These are phyloP conservation scores for Simplicillium aogashimaense DNA, from an alignment of 2,329 filamentous ascomycete species.

Conservation along the genomic window DNA sequence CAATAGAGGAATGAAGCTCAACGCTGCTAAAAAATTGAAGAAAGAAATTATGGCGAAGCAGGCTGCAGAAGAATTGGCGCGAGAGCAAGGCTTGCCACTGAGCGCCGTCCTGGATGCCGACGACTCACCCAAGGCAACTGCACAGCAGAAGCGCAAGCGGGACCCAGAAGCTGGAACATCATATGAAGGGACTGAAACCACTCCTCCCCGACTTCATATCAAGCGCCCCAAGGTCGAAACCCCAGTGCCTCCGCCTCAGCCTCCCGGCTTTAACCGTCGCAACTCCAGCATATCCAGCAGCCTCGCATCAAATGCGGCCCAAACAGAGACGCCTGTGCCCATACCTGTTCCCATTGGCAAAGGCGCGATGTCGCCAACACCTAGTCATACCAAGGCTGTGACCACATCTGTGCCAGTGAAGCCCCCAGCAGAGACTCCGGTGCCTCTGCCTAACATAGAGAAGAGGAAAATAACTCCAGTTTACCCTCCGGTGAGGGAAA, in stretches of 20 bases:
- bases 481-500: conserved; percentile 17
- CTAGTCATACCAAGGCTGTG: conserved; percentile 12
- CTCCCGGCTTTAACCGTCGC: conserved; percentile 18
- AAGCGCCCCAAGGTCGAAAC: conserved; percentile 50
- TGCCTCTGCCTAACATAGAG: conserved; percentile 24
- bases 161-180: conserved; percentile 21
- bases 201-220: conserved; percentile 25
- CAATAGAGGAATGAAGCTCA: conserved; percentile 68
- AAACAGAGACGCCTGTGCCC: conserved; percentile 32
- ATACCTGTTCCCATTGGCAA: conserved; percentile 22
- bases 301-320: conserved; percentile 8
- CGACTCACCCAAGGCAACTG: conserved; percentile 18
- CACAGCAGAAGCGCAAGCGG: conserved; percentile 35
- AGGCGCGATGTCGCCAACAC: conserved; percentile 20
- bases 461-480: conserved; percentile 18
- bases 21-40: conserved; percentile 68
- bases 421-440: conserved; percentile 23
- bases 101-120: conserved; percentile 17
- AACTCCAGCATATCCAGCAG: conserved; percentile 14
- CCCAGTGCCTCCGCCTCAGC: conserved; percentile 37
- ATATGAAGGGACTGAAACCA: conserved; percentile 17
- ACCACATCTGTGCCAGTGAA: conserved; percentile 20
- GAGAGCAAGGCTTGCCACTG: conserved; percentile 35
- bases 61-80: conserved; percentile 48
- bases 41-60: conserved; percentile 52